Evolutionary conservation across 2,329 filamentous ascomycete species (phyloP), one percentile per base, ranked within the genome.

Genomic region (Hymenoscyphus salicellus): DNA sequence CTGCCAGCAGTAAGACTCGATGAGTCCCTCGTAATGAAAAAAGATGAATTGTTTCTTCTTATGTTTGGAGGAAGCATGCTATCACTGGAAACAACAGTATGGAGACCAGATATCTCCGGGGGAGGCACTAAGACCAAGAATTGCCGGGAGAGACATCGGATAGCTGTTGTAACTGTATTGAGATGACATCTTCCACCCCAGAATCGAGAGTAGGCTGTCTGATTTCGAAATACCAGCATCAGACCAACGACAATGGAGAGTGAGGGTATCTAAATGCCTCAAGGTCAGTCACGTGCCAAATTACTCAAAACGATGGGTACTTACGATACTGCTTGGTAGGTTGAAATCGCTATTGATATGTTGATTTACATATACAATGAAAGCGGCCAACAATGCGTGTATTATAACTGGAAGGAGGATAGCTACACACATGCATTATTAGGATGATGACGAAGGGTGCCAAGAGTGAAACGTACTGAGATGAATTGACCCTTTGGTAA

Each of bases 181-280:
- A 89, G 79, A 68, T 84, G 81, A 68, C 82, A 83, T 55, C 84
- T 77, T 4, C 84, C 84, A 2, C 83, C 82, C 86, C 86, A 89
- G 77, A 87, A 67, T 52, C 67, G 58, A 11, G 69, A 70, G 36
- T 69, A 74, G 6, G 71, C 72, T 2, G 86, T 88, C 68, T 83
- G 81, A 70, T 89, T 89, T 43, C 86, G 82, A 77, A 89, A 89
- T 32, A 89, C 86, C 63, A 89, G 84, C 82, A 89, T 88, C 49
- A 89, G 75, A 71, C 86, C 86, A 2, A 89, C 86, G 60, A 89
- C 86, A 63, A 89, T 89, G 38, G 83, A 86, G 1, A 89, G 77
- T 16, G 82, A 84, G 1, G 86, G 86, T 55, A 89, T 82, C 81
- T 82, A 66, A 1, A 33, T 41, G 23, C 17, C 32, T 28, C 17